phyloP scores from a whole-genome alignment of 2,329 filamentous ascomycete genomes.

The Aspergillus caelatus region DNA sequence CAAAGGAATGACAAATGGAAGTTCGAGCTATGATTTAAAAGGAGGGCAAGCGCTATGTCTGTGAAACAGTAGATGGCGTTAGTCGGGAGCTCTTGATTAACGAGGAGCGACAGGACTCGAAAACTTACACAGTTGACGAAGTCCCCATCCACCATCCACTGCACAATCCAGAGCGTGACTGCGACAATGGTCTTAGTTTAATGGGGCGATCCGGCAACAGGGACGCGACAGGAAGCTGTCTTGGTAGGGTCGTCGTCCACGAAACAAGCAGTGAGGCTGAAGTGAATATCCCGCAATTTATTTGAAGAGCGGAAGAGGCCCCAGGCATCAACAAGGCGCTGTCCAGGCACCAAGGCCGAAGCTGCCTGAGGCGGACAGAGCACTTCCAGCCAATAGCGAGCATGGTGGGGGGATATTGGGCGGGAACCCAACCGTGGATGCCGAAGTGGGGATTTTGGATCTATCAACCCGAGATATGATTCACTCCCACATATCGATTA shows the following conservation, averaged over 20 bases:
- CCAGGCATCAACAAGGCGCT: conserved; percentile 35
- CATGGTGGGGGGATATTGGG: background rate
- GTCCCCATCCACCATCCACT: conserved; percentile 26
- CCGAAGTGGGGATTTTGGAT: background rate
- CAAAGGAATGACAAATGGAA: conserved; percentile 18
- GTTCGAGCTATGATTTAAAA: conserved; percentile 4
- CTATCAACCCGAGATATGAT: background rate
- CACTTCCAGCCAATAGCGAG: conserved; percentile 17
- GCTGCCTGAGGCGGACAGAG: conserved; percentile 27
- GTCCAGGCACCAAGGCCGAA: conserved; percentile 27
- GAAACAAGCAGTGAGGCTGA: conserved; percentile 34
- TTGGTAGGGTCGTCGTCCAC: conserved; percentile 37
- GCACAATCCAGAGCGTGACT: conserved; percentile 17
- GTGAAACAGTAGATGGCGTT: conserved; percentile 1
- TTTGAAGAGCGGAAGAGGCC: conserved; percentile 22
- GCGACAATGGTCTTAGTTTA: conserved; percentile 18
- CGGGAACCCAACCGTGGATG: conserved; percentile 19
- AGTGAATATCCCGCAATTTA: conserved; percentile 25
- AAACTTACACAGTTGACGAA: conserved; percentile 32
- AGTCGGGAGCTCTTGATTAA: conserved; percentile 9
- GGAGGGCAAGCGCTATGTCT: conserved; percentile 7
- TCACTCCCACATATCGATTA: background rate
- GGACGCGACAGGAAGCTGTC: conserved; percentile 28
- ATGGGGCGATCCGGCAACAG: conserved; percentile 24
- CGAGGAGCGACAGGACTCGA: conserved; percentile 2